phyloP scores from a whole-genome alignment of 2,329 filamentous ascomycete genomes.

The Botrytis byssoidea region DNA sequence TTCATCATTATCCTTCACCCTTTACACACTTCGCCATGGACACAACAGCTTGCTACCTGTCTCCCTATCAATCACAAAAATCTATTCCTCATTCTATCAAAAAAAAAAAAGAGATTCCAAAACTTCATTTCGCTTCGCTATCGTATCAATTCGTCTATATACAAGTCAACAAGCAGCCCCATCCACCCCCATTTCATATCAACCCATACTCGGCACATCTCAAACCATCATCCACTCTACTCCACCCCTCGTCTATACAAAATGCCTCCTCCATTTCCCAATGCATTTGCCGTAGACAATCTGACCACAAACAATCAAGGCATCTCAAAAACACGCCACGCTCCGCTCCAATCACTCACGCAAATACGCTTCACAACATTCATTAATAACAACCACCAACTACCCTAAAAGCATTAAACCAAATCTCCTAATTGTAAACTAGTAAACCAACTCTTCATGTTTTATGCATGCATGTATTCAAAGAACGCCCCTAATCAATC shows the following conservation, averaged over 20 bases:
- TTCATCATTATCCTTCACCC: not conserved
- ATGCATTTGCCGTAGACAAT: not conserved
- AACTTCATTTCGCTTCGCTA: constrained; percentile 9
- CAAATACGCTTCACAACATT: not conserved
- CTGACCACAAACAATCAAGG: not conserved
- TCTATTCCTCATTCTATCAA: not conserved
- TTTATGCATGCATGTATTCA: constrained; percentile 1
- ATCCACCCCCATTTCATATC: not conserved
- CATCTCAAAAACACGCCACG: not conserved
- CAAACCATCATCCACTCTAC: not conserved
- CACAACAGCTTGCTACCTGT: not conserved
- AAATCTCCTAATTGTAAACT: not conserved
- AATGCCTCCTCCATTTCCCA: not conserved
- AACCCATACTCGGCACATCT: too few relatives aligned
- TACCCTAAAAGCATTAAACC: not conserved
- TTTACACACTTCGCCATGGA: not conserved
- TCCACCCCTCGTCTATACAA: not conserved
- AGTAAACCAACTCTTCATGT: constrained; percentile 8
- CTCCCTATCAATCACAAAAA: not conserved
- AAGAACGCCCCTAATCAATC: constrained; percentile 7
- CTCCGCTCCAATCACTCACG: not conserved
- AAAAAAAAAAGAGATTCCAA: not conserved
- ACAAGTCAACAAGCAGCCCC: not conserved
- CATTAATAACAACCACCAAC: constrained; percentile 10
- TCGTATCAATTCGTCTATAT: constrained; percentile 8